Conservation (phyloP, 1,139 yeast species). For the Saccharomyces hybrid region DNA sequence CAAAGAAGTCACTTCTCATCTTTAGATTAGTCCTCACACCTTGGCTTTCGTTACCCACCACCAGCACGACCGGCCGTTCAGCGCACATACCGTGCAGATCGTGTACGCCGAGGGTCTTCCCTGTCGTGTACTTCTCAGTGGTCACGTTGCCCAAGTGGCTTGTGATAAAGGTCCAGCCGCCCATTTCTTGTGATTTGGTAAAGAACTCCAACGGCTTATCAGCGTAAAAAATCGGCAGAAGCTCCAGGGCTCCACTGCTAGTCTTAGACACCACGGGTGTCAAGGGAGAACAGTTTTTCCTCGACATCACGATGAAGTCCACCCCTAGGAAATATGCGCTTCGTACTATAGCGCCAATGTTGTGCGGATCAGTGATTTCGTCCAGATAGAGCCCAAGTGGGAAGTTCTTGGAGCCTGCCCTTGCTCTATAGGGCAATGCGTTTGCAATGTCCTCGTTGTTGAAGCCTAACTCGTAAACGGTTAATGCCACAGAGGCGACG, state of each 20-base stretch:
- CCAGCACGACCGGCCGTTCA: slow-evolving; percentile 56
- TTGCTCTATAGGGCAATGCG: not conserved
- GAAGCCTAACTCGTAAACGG: slow-evolving; percentile 5
- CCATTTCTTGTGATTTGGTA: slow-evolving; percentile 40
- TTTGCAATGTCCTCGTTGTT: not conserved
- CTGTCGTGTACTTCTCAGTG: slow-evolving; percentile 14
- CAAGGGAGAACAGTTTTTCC: slow-evolving; percentile 62
- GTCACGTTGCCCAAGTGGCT: slow-evolving; percentile 31
- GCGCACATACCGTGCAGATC: slow-evolving; percentile 40
- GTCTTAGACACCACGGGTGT: slow-evolving; percentile 70
- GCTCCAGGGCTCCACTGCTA: slow-evolving; percentile 80
- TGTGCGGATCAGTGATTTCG: slow-evolving; percentile 84
- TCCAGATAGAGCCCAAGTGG: slow-evolving; percentile 77
- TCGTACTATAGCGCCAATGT: slow-evolving; percentile 78
- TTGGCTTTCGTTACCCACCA: slow-evolving; percentile 78
- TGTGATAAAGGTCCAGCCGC: slow-evolving; percentile 72
- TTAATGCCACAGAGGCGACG: slow-evolving; percentile 14
- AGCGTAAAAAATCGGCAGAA: slow-evolving; percentile 53
- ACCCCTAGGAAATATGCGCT: slow-evolving; percentile 80
- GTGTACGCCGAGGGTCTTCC: slow-evolving; percentile 36
- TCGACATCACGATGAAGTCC: slow-evolving; percentile 69
- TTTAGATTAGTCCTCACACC: slow-evolving; percentile 68
- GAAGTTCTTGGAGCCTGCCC: slow-evolving; percentile 26
- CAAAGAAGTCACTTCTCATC: slow-evolving; percentile 57
- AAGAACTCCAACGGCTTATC: slow-evolving; percentile 56